Conservation (phyloP, 495 filamentous ascomycete species). For the Evernia prunastri region DNA sequence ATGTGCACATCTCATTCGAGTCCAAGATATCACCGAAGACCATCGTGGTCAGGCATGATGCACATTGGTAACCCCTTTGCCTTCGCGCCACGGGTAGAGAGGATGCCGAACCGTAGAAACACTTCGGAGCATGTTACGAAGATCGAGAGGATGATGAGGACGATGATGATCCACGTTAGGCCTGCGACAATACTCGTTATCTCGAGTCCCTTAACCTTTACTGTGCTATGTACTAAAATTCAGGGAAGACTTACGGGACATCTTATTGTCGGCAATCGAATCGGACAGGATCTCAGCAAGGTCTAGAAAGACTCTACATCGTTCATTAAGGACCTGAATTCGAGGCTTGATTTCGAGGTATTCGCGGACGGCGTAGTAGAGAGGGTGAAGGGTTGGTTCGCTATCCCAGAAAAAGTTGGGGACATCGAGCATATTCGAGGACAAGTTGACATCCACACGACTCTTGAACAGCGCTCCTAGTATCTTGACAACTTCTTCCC, state of each 20-base stretch:
- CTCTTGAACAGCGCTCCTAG: conserved; percentile 86
- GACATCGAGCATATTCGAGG: conserved; percentile 93
- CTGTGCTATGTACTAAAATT: background rate
- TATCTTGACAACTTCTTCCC: conserved; percentile 87
- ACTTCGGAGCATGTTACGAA: conserved; percentile 87
- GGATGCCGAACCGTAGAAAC: conserved; percentile 73
- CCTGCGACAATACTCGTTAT: conserved; percentile 29
- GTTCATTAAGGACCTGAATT: conserved; percentile 91
- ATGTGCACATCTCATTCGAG: background rate
- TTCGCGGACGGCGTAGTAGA: conserved; percentile 91
- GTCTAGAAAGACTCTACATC: conserved; percentile 93
- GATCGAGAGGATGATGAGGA: conserved; percentile 86
- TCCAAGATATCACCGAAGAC: conserved; percentile 6
- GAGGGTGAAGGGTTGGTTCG: conserved; percentile 87
- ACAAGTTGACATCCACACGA: conserved; percentile 94
- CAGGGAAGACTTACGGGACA: conserved; percentile 52
- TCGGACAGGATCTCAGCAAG: conserved; percentile 92
- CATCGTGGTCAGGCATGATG: conserved; percentile 14
- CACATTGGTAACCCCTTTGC: conserved; percentile 15
- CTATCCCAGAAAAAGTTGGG: conserved; percentile 99
- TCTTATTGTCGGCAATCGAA: conserved; percentile 85
- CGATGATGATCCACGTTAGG: conserved; percentile 97
- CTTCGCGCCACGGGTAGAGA: conserved; percentile 41
- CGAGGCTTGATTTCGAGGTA: conserved; percentile 96
- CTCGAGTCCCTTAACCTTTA: background rate